A percentile compares a stretch with the other conserved stretches of the same genome.
Evolutionary conservation across 345 rosid genomes (phyloP).

Genomic region (Geranium brycei): DNA sequence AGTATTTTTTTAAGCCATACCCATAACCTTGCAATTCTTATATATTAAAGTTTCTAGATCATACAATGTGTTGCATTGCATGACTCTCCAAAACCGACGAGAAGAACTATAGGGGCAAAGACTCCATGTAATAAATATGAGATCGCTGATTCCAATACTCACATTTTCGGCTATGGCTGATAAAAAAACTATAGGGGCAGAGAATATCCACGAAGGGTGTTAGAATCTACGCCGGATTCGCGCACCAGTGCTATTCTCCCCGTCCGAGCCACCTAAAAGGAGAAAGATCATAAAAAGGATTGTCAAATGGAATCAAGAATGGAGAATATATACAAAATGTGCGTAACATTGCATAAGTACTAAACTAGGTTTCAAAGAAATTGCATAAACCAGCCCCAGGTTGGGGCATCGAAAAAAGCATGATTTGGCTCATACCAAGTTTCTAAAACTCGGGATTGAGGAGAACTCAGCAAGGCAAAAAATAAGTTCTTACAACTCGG

Average conservation of each 20-base stretch:
- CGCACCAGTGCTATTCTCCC: conserved; percentile 83
- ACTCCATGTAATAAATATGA: background rate
- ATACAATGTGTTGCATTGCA: too few relatives aligned
- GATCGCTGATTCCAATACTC: background rate
- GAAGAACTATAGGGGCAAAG: too few relatives aligned
- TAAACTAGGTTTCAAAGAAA: background rate
- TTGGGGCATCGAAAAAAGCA: background rate
- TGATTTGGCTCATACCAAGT: background rate
- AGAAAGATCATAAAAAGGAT: background rate
- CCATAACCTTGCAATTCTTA: too few relatives aligned
- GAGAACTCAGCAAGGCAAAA: too few relatives aligned
- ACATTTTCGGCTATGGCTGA: background rate
- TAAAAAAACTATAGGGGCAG: conserved; percentile 31
- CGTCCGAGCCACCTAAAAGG: conserved; percentile 68
- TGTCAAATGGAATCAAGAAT: background rate
- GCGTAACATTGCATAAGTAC: background rate
- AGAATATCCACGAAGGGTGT: conserved; percentile 72
- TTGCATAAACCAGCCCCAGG: too few relatives aligned
- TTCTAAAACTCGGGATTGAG: too few relatives aligned
- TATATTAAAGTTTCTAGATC: background rate
- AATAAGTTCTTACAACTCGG: too few relatives aligned
- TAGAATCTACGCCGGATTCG: conserved; percentile 88
- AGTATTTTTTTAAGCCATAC: too few relatives aligned
- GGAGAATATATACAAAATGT: background rate
- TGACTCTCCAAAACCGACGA: too few relatives aligned